Evolutionary conservation across 441 rosid genomes (phyloP).

Genomic region (Populus tomentosa): DNA sequence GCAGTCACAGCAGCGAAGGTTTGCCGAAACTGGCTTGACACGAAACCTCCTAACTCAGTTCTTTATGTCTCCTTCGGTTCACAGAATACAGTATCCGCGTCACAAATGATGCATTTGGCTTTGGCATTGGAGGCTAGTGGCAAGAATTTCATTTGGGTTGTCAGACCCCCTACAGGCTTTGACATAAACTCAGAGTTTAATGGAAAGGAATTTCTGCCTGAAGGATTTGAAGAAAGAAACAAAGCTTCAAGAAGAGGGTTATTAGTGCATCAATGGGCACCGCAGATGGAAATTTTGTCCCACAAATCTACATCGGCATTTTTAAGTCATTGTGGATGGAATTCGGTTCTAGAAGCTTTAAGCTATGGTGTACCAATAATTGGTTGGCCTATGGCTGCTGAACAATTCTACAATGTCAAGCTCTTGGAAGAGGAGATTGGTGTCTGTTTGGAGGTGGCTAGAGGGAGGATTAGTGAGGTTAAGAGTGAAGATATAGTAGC

Average conservation of each 20-base stretch:
- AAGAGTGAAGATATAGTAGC: constrained; percentile 33
- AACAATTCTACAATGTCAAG: constrained; percentile 67
- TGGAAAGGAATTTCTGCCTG: constrained; percentile 40
- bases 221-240: constrained; percentile 46
- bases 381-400: constrained; percentile 78
- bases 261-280: constrained; percentile 58
- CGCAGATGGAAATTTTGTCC: constrained; percentile 57
- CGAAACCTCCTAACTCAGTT: constrained; percentile 48
- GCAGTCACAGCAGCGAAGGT: constrained; percentile 19
- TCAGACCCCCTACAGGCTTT: constrained; percentile 61
- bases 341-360: constrained; percentile 59
- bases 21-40: constrained; percentile 49
- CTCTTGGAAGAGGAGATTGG: constrained; percentile 51
- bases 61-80: constrained; percentile 63
- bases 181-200: constrained; percentile 50
- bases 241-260: constrained; percentile 40
- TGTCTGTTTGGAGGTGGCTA: constrained; percentile 60
- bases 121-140: constrained; percentile 50
- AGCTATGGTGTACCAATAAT: constrained; percentile 58
- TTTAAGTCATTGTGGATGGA: constrained; percentile 85
- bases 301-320: constrained; percentile 52
- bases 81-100: constrained; percentile 46
- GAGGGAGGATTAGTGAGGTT: constrained; percentile 56
- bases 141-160: constrained; percentile 67
- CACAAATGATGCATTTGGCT: constrained; percentile 64